Base-by-base conservation (phyloP, 331 rosid genomes). In the Quercus tomentella region DNA sequence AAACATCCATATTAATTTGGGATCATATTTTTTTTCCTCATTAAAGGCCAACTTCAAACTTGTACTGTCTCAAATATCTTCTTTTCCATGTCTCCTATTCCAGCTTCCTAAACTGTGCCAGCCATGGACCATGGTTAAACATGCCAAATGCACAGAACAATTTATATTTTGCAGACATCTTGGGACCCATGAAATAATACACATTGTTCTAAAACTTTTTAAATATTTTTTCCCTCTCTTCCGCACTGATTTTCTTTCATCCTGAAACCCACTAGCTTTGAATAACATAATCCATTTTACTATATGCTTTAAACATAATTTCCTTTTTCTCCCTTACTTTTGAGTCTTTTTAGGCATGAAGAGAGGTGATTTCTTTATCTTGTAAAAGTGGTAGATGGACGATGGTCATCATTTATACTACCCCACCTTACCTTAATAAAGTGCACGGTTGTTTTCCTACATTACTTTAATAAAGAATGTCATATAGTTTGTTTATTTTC, bases 321-420 rank as follows among this genome's bases (percentile, higher is more conserved):
- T 49, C 20, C 51, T 52, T 73, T 37, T 61, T 63, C 72, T 55
- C 54, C 79, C 69, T 68, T 1, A 10, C 63, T 77, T 85, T 87
- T 81, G 74, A 79, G 82, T 15, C 93, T 89, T 87, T 89, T 85
- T 81, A 89, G 89, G 89, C 91, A 85, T 69, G 81, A 79, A 74
- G 74, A 72, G 61, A 25, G 56, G 75, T 8, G 11, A 30, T 62
- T 62, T 76, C 18, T 55, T 37, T 55, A 77, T 77, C 37, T 56
- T 77, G 41, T 31, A 68, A 67, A 77, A 54, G 56, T 21, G 23
- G 49, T 33, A 67, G 60, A 60, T 16, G 70, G 31, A 57, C 74
- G 60, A 60, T n/a, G 70, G 31, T 62, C 74, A 82, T 78, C 73
- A 86, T 78, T 76, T 77, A 70, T 80, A 78, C 73, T 80, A 78